These are phyloP conservation scores for Sordariomycetes sp. DNA, from an alignment of 2,329 filamentous ascomycete species.

Conservation along the genomic window DNA sequence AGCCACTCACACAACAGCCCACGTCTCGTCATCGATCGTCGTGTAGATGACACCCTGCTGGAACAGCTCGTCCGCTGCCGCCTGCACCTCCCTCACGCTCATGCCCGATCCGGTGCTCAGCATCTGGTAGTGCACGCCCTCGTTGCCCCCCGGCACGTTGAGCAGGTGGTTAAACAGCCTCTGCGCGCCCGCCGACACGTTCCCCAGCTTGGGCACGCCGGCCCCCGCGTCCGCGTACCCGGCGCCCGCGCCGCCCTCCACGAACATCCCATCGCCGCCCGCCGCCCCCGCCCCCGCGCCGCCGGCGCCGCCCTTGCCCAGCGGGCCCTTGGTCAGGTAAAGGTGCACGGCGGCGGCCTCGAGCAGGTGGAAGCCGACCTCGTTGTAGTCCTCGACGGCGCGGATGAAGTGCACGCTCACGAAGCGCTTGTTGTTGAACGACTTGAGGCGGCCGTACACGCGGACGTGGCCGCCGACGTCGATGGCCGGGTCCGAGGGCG, in stretches of 20 bases:
- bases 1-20: slow-evolving; percentile 55
- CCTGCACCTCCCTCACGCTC: slow-evolving; percentile 58
- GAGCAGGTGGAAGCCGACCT: slow-evolving; percentile 84
- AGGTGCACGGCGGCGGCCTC: slow-evolving; percentile 86
- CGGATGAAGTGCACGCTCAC: slow-evolving; percentile 74
- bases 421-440: slow-evolving; percentile 73
- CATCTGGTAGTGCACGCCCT: slow-evolving; percentile 72
- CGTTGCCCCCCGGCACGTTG: slow-evolving; percentile 59
- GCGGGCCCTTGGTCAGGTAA: slow-evolving; percentile 63
- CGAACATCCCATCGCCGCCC: slow-evolving; percentile 41
- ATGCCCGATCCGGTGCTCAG: slow-evolving; percentile 59
- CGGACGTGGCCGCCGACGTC: slow-evolving; percentile 71
- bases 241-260: slow-evolving; percentile 36
- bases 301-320: slow-evolving; percentile 26
- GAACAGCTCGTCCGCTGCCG: slow-evolving; percentile 73
- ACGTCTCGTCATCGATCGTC: slow-evolving; percentile 87
- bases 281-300: slow-evolving; percentile 26
- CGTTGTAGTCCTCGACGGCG: slow-evolving; percentile 75
- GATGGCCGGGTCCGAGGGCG: slow-evolving; percentile 40
- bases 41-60: slow-evolving; percentile 70
- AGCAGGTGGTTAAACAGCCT: slow-evolving; percentile 64
- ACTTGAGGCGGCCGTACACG: slow-evolving; percentile 75
- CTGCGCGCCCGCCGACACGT: slow-evolving; percentile 46
- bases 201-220: slow-evolving; percentile 22
- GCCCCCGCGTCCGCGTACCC: slow-evolving; percentile 25